A percentile compares a stretch with the other conserved stretches of the same genome.
Conservation (phyloP, 2,329 filamentous ascomycete genomes). For the Claviceps cyperi region DNA sequence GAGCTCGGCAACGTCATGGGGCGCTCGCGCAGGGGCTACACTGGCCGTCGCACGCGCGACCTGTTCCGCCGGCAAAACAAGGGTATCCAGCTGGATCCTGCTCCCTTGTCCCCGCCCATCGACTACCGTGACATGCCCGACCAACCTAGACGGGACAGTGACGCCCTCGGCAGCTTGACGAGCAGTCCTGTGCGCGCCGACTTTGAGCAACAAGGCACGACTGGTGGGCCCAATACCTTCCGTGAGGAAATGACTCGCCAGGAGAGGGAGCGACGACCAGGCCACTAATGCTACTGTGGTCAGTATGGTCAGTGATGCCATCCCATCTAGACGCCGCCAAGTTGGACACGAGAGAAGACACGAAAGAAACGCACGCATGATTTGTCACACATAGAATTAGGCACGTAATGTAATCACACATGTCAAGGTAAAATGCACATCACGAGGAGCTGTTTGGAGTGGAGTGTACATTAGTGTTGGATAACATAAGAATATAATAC, state of each 20-base stretch:
- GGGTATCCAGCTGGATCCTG: slow-evolving; percentile 31
- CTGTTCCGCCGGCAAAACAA: slow-evolving; percentile 22
- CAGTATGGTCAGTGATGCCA: no score
- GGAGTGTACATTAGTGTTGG: no score
- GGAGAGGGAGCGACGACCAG: slow-evolving; percentile 12
- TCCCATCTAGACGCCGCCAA: no score
- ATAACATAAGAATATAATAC: no score
- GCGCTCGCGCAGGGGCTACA: slow-evolving; percentile 29
- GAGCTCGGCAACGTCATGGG: slow-evolving; percentile 37
- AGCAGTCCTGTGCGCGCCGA: slow-evolving; percentile 29
- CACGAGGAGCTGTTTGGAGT: no score
- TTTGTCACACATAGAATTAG: no score
- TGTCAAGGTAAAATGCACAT: no score
- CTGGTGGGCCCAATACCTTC: slow-evolving; percentile 28
- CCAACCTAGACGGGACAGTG: slow-evolving; percentile 25
- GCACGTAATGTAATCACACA: no score
- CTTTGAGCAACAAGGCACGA: slow-evolving; percentile 24
- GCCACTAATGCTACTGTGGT: background rate
- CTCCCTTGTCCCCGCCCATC: slow-evolving; percentile 8
- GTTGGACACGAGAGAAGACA: no score
- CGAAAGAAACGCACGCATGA: no score
- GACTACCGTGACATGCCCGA: slow-evolving; percentile 13
- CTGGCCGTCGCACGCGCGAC: slow-evolving; percentile 23
- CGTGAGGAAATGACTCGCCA: slow-evolving; percentile 36
- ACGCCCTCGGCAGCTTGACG: slow-evolving; percentile 33